Base-by-base conservation (phyloP, 2,329 filamentous ascomycete genomes). In the Elsinoe ampelina region DNA sequence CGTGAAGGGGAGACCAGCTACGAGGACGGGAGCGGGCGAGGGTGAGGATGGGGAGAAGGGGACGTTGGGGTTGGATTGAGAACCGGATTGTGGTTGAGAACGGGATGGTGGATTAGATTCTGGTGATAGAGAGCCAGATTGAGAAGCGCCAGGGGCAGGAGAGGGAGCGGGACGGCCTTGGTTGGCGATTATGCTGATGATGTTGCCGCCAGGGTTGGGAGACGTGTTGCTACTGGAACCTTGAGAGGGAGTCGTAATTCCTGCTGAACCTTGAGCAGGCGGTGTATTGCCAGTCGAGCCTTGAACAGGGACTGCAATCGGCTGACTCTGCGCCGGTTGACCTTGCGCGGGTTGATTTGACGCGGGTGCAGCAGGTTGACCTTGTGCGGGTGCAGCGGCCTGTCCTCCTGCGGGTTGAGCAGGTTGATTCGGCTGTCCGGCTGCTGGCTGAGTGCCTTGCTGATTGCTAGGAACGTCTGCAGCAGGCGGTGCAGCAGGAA, bases 101-200 rank as follows among this genome's bases (percentile, higher is more conserved):
- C 12, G 2, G 19, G 41, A 26, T 1, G 52, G 52, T 7, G 13
- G 17, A n/a, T 38, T 35, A 3, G 50, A 34, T 34, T 12, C 17
- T 12, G 17, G 13, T n/a, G 13, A 19, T 11, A 19, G 19, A 22
- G 41, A 45, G 10, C 10, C 17, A 45, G 41, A 45, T 19, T 8
- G 12, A 30, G 41, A 45, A 13, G 41, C 30, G 19, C 41, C 41
- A 4, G 41, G 10, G 26, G 41, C 41, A 13, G 48, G 8, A 19
- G 45, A 34, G 5, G 48, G 48, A 13, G 48, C 34, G 10, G 48
- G 39, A 19, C 26, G 52, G 20, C 36, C 52, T 43, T 45, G 52
- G 11, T 55, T 34, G 35, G 36, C 52, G 26, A 55, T 52, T 34
- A 52, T 52, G 48, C 35, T 52, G 48, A 52, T 52, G 12, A 52